Base-by-base conservation (phyloP, 352 stramenopile species). In the Phytophthora sp. region DNA sequence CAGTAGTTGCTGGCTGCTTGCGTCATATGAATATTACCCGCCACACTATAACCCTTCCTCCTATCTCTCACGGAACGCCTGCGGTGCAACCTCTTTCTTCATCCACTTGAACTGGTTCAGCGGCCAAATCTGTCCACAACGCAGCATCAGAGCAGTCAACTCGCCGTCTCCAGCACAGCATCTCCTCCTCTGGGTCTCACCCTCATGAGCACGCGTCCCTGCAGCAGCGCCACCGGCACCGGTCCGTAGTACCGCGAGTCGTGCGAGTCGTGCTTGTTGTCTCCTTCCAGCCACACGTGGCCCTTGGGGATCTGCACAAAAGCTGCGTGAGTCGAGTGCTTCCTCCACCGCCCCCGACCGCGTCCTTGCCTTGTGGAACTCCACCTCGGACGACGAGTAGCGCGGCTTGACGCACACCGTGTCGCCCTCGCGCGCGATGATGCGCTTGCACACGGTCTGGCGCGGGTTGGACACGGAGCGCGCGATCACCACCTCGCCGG, bases 241-340 rank as follows among this genome's bases (percentile, higher is more conserved):
- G 97, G 89, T 15, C 97, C 97, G 69, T 98, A 99, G 72, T 97
- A 93, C 13, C 97, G 79, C 31, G 94, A 98, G 77, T 99, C 97
- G 28, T 89, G 93, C 34, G 93, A 98, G 79, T 98, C 96, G 54
- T 94, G 69, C 30, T 96, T 92, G 84, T 99, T 99, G 79, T 99
- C 97, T 38, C 97, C 97, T 79, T 99, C 95, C 12, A 99, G 69
- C 97, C 97, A 99, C 43, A 99, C 77, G 66, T 98, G 92, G 27
- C 96, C 94, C 50, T 91, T 85, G 3, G 96, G 96, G 20, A 94
- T 83, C 79, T 85, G 21, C 35, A 30, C 5, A 15, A 67, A 37
- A 35, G 26, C 8, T 37, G 39, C 41, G 32, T 13, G 12, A 44
- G 20, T 37, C 23, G 54, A 26, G 35, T 18, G 20, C 15, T 44